Evolutionary conservation across 352 stramenopile genomes (phyloP), one percentile per base, ranked within the genome.

Genomic region (Plasmopara halstedii): DNA sequence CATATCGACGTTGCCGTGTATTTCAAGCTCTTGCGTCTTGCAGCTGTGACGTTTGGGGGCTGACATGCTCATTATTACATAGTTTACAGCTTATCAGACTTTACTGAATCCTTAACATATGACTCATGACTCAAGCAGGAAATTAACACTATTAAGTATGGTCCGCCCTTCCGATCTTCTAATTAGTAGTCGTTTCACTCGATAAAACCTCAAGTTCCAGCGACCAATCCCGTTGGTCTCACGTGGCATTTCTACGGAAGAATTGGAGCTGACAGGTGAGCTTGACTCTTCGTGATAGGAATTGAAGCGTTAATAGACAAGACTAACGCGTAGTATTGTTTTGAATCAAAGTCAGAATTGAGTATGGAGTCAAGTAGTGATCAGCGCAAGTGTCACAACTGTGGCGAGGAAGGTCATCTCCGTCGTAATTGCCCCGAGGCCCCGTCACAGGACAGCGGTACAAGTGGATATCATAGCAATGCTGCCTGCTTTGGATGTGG

Each of bases 321-420:
- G 20, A 56, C 54, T 62, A 20, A 60, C 38, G 36, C 20, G 40
- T 50, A 48, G 49, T 17, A 6, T 17, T 35, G 2, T 56, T 51
- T 53, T 50, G 9, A 41, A n/a, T n/a, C 55, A n/a, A 25, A 15
- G 48, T 23, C 37, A 53, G 45, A 53, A 9, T 43, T 25, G 44
- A 64, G 37, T 41, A 81, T 81, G 70, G 69, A 82, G 48, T 49
- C 55, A 20, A 46, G 46, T n/a, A 33, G 32, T 42, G 50, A 72
- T 47, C 58, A 63, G 37, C 79, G 79, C 58, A 85, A 84, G 64
- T 91, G 77, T 72, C 73, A 88, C 73, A 86, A 72, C 67, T 90
- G 80, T 64, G 74, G 76, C 53, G 64, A 91, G 50, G 46, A 44
- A 6, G 80, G 80, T 53, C 80, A 91, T 64, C 42, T 88, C 17